These are phyloP conservation scores for Colletotrichum lindemuthianum DNA, from an alignment of 2,329 filamentous ascomycete genomes.

Conservation along the genomic window DNA sequence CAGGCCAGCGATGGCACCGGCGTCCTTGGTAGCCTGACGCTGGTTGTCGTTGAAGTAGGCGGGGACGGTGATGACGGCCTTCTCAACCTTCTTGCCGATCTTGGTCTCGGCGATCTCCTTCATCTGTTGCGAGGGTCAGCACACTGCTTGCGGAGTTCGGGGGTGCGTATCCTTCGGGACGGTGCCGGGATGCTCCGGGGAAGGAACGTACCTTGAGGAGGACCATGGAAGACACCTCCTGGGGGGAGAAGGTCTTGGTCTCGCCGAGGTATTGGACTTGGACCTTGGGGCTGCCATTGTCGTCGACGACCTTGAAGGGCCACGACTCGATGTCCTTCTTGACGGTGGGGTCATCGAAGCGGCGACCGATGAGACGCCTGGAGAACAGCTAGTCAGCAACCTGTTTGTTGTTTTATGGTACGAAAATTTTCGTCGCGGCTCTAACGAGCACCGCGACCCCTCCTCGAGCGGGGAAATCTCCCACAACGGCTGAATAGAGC, in stretches of 20 bases:
- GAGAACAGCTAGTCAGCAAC: constrained; percentile 26
- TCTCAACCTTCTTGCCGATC: constrained; percentile 98
- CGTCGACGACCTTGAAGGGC: constrained; percentile 98
- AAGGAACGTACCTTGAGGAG: constrained; percentile 82
- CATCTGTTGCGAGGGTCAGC: constrained; percentile 71
- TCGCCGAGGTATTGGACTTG: constrained; percentile 96
- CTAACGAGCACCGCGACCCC: constrained; percentile 14
- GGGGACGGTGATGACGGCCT: constrained; percentile 98
- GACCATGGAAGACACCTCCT: constrained; percentile 99
- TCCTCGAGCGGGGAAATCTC: constrained; percentile 26
- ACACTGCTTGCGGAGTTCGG: neutral
- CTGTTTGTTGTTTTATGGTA: neutral
- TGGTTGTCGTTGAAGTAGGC: constrained; percentile 99
- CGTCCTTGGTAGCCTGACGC: constrained; percentile 99
- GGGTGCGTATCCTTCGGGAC: neutral
- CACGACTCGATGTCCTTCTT: constrained; percentile 99
- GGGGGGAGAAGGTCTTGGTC: constrained; percentile 95
- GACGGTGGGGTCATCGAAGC: constrained; percentile 93
- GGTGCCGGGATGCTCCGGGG: neutral
- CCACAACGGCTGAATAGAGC: neutral
- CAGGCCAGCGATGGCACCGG: constrained; percentile 94
- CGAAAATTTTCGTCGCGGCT: constrained; percentile 5
- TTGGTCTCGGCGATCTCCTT: constrained; percentile 99
- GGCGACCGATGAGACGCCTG: constrained; percentile 96
- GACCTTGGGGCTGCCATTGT: constrained; percentile 87